Conservation (phyloP, 148 eudicot genomes). For the Rhododendron simsii region DNA sequence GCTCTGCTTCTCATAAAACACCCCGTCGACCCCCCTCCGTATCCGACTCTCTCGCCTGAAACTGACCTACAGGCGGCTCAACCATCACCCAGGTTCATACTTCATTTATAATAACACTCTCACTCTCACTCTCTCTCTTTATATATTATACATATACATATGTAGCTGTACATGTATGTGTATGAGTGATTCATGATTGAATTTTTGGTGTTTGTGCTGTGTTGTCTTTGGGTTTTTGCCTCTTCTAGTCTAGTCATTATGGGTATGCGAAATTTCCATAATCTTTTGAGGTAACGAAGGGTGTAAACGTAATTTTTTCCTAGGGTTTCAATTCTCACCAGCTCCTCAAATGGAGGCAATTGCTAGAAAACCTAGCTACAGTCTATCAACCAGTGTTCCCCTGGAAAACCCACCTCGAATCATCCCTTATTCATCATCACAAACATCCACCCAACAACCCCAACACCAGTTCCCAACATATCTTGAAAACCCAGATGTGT, state of each 20-base stretch:
- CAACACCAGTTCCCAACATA: conserved; percentile 29
- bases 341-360: conserved; percentile 17
- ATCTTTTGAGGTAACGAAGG: background rate
- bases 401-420: conserved; percentile 5
- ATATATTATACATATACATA: background rate
- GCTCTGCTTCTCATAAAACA: too few species aligned
- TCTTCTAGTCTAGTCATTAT: background rate
- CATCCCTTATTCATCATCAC: background rate
- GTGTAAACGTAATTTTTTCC: background rate
- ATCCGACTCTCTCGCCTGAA: background rate
- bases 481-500: conserved; percentile 36
- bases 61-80: background rate
- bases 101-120: background rate
- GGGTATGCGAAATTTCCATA: background rate
- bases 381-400: conserved; percentile 5
- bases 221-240: background rate
- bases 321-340: conserved; percentile 11
- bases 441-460: background rate
- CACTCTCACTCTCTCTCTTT: background rate
- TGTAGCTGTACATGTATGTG: background rate
- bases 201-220: background rate
- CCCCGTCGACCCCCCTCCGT: too few species aligned
- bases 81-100: background rate
- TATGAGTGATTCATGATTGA: background rate
- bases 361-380: conserved; percentile 21